These are phyloP conservation scores for Fraxinus paxiana DNA, from an alignment of 305 asterid species.

Conservation along the genomic window DNA sequence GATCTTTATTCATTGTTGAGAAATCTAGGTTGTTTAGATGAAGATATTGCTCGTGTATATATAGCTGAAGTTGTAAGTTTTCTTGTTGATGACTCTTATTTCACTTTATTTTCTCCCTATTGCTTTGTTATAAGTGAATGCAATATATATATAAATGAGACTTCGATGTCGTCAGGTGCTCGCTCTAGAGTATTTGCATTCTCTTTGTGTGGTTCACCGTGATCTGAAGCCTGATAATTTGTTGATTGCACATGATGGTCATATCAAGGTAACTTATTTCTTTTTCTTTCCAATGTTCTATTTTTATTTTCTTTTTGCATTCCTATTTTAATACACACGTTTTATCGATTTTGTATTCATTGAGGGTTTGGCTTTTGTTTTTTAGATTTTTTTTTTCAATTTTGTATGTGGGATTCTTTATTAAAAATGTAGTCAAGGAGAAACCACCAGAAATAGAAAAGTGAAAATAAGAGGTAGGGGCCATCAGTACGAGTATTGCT, in stretches of 20 bases:
- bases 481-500: background rate
- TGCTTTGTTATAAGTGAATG: slow-evolving; percentile 11
- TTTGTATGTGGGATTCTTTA: background rate
- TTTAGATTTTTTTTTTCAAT: slow-evolving; percentile 1
- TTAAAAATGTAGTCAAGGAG: background rate
- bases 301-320: background rate
- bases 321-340: slow-evolving; percentile 1
- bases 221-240: slow-evolving; percentile 98
- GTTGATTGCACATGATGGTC: slow-evolving; percentile 99
- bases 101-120: background rate
- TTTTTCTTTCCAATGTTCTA: slow-evolving; percentile 6
- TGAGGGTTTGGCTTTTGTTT: slow-evolving; percentile 5
- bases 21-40: slow-evolving; percentile 96
- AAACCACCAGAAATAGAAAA: background rate
- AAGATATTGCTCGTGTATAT: slow-evolving; percentile 94
- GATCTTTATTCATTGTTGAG: slow-evolving; percentile 94
- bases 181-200: slow-evolving; percentile 96
- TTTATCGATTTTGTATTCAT: slow-evolving; percentile 9
- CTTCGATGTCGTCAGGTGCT: slow-evolving; percentile 66
- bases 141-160: slow-evolving; percentile 23
- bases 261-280: slow-evolving; percentile 64
- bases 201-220: slow-evolving; percentile 92
- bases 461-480: background rate
- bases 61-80: slow-evolving; percentile 96
- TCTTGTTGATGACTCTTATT: slow-evolving; percentile 16